Base-by-base conservation (phyloP, 108 stramenopile species). In the Skeletonema costatum region DNA sequence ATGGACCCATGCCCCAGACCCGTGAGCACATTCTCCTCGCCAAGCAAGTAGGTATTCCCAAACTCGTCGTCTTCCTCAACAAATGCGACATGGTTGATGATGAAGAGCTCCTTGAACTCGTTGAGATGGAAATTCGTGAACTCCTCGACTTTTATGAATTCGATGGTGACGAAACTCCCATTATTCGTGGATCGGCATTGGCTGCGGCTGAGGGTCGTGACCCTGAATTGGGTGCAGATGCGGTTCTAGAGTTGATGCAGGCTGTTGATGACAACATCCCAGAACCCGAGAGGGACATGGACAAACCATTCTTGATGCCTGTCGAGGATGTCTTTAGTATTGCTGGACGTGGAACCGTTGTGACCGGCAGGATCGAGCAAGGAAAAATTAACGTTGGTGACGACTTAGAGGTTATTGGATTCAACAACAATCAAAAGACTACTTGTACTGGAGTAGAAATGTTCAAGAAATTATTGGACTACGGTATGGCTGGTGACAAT, bases 91-190 rank as follows among this genome's bases (percentile, higher is more conserved):
- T 93, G 84, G 97, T 99, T 64, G 98, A 98, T 30, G 99, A 99
- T 80, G 98, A 98, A 70, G 99, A 99, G 81, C 84, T 99, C 17
- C 80, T 98, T 63, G 99, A 99, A 77, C 84, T 99, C 63, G 98
- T 99, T n/a, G 99, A 99, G 86, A 99, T 99, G 98, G 99, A 99
- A 89, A 90, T 99, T 75, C 97, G 98, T 8, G 99, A 99, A 85
- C 87, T 99, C 53, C 83, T 99, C 59, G 92, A 94, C 73, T 93
- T 97, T 83, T 99, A 99, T 87, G 92, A 97, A 32, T 99, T 98
- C 78, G 87, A 95, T 61, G 98, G 97, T 6, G 98, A 99, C 68
- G 98, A 97, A 33, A 98, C 96, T 58, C 96, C 97, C 29, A 97
- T 99, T 75, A 86, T 99, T 61, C 88, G 96, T 29, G 99, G 99